Evolutionary conservation across 148 eudicot species (phyloP).

Genomic region (Rhododendron ferrugineum): DNA sequence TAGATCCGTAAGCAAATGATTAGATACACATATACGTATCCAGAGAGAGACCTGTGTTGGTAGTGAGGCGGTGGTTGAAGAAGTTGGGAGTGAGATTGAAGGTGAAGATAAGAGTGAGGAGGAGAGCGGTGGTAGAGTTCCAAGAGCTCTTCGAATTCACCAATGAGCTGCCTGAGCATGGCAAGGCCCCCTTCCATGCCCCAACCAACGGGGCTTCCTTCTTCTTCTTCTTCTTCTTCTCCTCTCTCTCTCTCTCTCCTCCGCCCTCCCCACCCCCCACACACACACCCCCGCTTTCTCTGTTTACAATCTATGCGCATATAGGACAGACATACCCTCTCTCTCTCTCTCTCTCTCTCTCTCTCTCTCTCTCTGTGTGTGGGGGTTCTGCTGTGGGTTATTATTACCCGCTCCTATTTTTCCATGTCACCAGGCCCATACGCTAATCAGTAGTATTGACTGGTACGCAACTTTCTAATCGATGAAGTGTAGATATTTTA

Average conservation of each 20-base stretch:
- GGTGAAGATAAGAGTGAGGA: slow-evolving; percentile 16
- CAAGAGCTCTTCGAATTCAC: slow-evolving; percentile 53
- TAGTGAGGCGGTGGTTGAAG: slow-evolving; percentile 11
- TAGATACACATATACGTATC: background rate
- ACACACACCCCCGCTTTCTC: background rate
- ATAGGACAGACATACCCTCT: background rate
- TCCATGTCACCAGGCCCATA: slow-evolving; percentile 25
- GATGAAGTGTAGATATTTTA: no score
- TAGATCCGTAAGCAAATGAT: background rate
- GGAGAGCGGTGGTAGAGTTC: slow-evolving; percentile 26
- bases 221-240: background rate
- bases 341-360: slow-evolving; percentile 2
- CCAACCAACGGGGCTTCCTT: slow-evolving; percentile 7
- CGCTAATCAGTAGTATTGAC: slow-evolving; percentile 18
- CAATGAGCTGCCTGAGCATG: slow-evolving; percentile 70
- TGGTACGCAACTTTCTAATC: slow-evolving; percentile 11
- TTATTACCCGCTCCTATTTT: slow-evolving; percentile 13
- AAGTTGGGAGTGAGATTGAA: slow-evolving; percentile 13
- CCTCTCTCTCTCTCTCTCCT: slow-evolving; percentile 17
- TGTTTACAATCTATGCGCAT: background rate
- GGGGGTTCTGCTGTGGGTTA: background rate
- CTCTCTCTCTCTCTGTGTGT: background rate
- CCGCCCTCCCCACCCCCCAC: slow-evolving; percentile 25
- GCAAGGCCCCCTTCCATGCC: slow-evolving; percentile 39
- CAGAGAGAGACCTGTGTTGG: slow-evolving; percentile 30